Evolutionary conservation across 2,329 filamentous ascomycete species (phyloP), one percentile per base, ranked within the genome.

Genomic region (Talaromyces marneffei): DNA sequence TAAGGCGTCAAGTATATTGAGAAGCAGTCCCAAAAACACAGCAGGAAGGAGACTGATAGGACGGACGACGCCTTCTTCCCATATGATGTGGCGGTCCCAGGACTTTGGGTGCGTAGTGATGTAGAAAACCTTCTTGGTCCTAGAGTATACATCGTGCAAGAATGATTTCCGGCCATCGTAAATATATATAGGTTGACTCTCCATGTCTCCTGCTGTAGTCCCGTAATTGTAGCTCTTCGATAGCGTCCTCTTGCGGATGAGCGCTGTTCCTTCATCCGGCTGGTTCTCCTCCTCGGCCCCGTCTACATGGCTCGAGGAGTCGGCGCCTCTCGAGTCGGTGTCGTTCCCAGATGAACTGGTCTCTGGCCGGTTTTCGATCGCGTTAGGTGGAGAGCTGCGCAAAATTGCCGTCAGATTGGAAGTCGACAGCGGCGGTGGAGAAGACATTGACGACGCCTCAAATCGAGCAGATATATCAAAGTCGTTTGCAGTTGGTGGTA

Each of bases 1-100:
- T 42, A 99, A 78, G 5, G 92, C 94, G 79, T 99, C 94, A 20
- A 99, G 80, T 50, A 99, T 88, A 67, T 99, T 99, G 18, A 99
- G 83, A 1, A 99, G 80, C 27, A 96, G 77, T 0, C 94, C 94
- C 0, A 99, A 85, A 66, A 96, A 83, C 1, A 97, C 93, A 2
- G 93, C 89, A 1, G 94, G 94, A 16, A 97, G 73, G 66, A 88
- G 89, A 53, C 85, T 85, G 18, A 85, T 78, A 0, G 92, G 91
- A 40, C 85, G 81, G 10, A 91, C 74, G 2, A 95, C 75, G 0
- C 81, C 82, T 48, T 83, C 82, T 40, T 84, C 74, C 81, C 87
- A 88, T 6, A 96, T 79, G 0, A 82, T 77, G 66, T 82, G 83
- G 61, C 79, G 80, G 71, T 93, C 81, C 90, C 92, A 97, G 23